Conservation (phyloP, 2,329 filamentous ascomycete species). For the Arthrobotrys megalospora region DNA sequence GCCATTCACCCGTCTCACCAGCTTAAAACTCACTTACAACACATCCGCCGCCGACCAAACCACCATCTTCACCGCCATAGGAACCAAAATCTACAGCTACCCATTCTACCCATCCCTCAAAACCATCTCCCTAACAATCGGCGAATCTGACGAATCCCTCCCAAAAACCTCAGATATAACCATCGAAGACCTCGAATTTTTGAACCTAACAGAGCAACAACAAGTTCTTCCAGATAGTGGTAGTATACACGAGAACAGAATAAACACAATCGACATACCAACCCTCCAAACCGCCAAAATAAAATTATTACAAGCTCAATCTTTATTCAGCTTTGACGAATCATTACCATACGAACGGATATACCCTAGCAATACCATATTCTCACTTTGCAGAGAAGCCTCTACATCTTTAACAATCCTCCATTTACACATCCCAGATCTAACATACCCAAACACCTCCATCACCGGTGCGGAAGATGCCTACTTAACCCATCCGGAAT, state of each 20-base stretch:
- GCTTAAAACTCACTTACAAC: background rate
- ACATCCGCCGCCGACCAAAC: background rate
- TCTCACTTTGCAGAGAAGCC: background rate
- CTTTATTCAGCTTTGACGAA: background rate
- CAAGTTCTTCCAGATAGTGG: too few species aligned
- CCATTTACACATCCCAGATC: background rate
- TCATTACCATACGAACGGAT: background rate
- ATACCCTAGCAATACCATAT: background rate
- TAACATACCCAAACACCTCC: background rate
- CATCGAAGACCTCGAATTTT: too few species aligned
- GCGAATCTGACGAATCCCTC: background rate
- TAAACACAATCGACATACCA: background rate
- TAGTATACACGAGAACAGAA: background rate
- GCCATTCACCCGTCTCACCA: background rate
- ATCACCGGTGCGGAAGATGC: background rate
- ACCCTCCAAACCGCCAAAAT: constrained; percentile 5
- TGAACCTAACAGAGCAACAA: too few species aligned
- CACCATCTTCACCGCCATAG: background rate
- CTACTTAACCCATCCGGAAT: background rate
- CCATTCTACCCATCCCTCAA: background rate
- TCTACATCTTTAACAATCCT: background rate
- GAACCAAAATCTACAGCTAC: background rate
- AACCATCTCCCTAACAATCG: background rate
- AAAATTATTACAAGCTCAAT: background rate
- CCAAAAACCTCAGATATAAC: too few species aligned